Evolutionary conservation across 2,329 filamentous ascomycete genomes (phyloP), one percentile per base, ranked within the genome.

Genomic region (Apiospora koreana): DNA sequence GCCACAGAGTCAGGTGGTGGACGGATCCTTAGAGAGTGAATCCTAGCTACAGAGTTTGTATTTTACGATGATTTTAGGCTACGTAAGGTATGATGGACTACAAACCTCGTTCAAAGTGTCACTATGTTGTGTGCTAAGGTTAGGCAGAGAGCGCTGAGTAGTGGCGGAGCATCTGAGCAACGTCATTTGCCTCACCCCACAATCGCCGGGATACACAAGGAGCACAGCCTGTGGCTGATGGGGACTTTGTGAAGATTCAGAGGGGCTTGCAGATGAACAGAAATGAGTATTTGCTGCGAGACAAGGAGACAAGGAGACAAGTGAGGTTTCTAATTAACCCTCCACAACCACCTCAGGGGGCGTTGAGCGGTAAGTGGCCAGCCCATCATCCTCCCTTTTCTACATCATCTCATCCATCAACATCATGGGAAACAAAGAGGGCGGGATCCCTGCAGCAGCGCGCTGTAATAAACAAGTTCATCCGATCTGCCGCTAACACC

Each of bases 181-280:
- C 54, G 54, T 62, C 54, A 62, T 62, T 62, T 62, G 54, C 54
- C 31, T 62, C 54, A 38, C 31, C 54, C 54, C 54, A 62, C 54
- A 35, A 14, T 58, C 28, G 50, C 9, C 3, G 21, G 50, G 28
- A 35, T 35, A 21, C 31, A 16, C 3, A 18, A 16, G 41, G 41
- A 16, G 28, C 50, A 58, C 50, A 58, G 50, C 31, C 28, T 35
- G 50, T 58, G 50, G 50, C 50, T 58, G 50, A 58, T 58, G 50
- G 16, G 18, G 50, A 31, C 25, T 31, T 6, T 7, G 8, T n/a
- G 10, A 16, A 35, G 7, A 8, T 35, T 7, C 16, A 10, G 6
- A 18, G 25, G 23, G 7, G 8, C 48, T n/a, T 50, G 9, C 48
- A 50, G 6, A 28, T 50, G 48, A 23, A 23, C 23, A 14, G 23